Base-by-base conservation (phyloP, 2,329 filamentous ascomycete species). In the Pseudocercospora pini-densiflorae region DNA sequence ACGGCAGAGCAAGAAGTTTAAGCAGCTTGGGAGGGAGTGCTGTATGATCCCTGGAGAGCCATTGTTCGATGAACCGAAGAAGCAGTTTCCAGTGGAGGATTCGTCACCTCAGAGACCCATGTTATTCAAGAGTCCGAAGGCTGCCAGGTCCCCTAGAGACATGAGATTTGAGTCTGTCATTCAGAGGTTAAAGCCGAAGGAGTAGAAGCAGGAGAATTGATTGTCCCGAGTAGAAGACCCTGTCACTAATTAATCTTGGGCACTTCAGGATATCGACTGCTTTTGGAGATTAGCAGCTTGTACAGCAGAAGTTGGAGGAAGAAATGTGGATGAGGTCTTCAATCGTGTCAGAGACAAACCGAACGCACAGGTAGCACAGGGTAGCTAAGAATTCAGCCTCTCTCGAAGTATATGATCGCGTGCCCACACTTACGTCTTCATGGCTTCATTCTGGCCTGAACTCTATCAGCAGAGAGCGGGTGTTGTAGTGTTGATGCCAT, bases 21-120 rank as follows among this genome's bases (percentile, higher is more conserved):
- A 51, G 36, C 55, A 61, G 43, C 47, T 69, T 12, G 70, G 70
- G 5, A 60, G 67, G 33, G 16, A 23, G 16, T 72, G 70, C 60
- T 31, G 14, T 23, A 54, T 43, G 54, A 70, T 60, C n/a, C 58
- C 53, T 21, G 64, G 58, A 4, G 67, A 69, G 24, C 62, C 69
- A 5, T 27, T 59, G 14, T 51, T 43, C 6, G 51, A 45, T 36
- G 14, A 43, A n/a, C 31, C 23, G 24, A 51, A 47, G 21, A 29
- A 31, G 10, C 6, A 49, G 29, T 24, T n/a, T 49, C 51, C 16
- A n/a, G 27, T n/a, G 33, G 27, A 12, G 5, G n/a, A 31, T 6
- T 0, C 24, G 8, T 10, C 6, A 23, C 14, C 12, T 16, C 27
- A 47, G 33, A 9, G 47, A 21, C 19, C 49, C 4, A n/a, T 43